Evolutionary conservation across 139 green algal species (phyloP).

Genomic region (Coccomyxa sp.): DNA sequence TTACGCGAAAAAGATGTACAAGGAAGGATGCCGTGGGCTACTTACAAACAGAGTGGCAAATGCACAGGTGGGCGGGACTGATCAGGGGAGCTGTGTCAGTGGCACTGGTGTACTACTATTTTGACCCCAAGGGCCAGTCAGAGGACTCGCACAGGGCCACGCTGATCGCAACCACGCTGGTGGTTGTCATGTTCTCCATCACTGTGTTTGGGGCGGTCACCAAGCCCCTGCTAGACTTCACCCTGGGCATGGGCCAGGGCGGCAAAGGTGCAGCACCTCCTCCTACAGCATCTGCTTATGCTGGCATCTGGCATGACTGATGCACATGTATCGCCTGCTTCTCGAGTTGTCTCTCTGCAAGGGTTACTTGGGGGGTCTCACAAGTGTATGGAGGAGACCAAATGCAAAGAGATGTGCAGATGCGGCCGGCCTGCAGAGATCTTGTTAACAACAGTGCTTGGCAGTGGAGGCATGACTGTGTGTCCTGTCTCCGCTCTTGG

Average conservation of each 20-base stretch:
- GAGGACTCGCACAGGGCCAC: slow-evolving; percentile 50
- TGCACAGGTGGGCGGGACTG: slow-evolving; percentile 58
- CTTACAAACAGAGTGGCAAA: too few relatives aligned
- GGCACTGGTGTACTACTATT: slow-evolving; percentile 74
- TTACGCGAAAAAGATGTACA: too few relatives aligned
- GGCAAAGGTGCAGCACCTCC: slow-evolving; percentile 1
- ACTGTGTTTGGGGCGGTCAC: slow-evolving; percentile 56
- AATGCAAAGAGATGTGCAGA: too few relatives aligned
- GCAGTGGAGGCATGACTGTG: too few relatives aligned
- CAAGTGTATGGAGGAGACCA: too few relatives aligned
- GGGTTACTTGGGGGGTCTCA: too few relatives aligned
- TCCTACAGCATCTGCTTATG: not conserved
- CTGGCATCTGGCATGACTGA: too few relatives aligned
- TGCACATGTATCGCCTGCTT: too few relatives aligned
- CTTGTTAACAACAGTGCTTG: too few relatives aligned
- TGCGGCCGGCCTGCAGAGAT: not conserved
- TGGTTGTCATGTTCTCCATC: slow-evolving; percentile 62
- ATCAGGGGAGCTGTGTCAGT: slow-evolving; percentile 76
- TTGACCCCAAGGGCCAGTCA: slow-evolving; percentile 37
- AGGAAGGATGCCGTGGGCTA: too few relatives aligned
- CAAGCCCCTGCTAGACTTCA: slow-evolving; percentile 57
- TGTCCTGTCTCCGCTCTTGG: too few relatives aligned
- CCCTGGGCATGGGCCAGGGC: slow-evolving; percentile 21
- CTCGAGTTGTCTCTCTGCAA: too few relatives aligned
- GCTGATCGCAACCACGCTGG: slow-evolving; percentile 67